Percentiles rank a stretch among this genome's conserved stretches.
These are phyloP conservation scores for Eutrema japonicum DNA, from an alignment of 345 rosid species.

Conservation along the genomic window DNA sequence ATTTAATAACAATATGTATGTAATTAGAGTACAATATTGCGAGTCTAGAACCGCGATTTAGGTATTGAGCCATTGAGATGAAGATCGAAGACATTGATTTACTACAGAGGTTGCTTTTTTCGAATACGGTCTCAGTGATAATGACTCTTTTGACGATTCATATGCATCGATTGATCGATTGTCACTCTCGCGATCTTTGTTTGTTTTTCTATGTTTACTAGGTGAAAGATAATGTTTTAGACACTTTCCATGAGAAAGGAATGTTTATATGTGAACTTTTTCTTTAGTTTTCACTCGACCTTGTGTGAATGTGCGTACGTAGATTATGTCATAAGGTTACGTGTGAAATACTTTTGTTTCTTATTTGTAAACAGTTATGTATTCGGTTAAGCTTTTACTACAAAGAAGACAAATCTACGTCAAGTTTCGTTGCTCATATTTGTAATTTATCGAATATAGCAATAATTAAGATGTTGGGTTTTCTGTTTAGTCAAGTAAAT, in stretches of 20 bases:
- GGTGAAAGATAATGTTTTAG: not conserved
- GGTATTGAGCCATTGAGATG: not conserved
- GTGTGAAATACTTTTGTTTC: not conserved
- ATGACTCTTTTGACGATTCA: not conserved
- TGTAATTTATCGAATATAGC: not conserved
- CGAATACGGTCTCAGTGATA: not conserved
- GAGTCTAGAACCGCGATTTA: not conserved
- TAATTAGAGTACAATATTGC: not conserved
- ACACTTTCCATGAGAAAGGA: not conserved
- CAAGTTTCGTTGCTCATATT: not conserved
- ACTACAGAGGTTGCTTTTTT: not conserved
- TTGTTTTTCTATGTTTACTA: not conserved
- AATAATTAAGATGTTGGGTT: too few species aligned
- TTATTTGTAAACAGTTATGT: not conserved
- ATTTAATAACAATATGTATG: not conserved
- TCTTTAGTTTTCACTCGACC: not conserved
- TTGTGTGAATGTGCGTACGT: not conserved
- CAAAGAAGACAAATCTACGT: not conserved
- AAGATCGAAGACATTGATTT: not conserved
- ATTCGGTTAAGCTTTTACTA: not conserved
- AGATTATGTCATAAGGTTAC: not conserved
- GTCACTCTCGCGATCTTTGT: not conserved
- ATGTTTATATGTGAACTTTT: not conserved
- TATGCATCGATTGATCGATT: not conserved
- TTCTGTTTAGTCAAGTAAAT: too few species aligned